Base-by-base conservation (phyloP, 2,329 filamentous ascomycete species). In the Nannizzia gypsea region DNA sequence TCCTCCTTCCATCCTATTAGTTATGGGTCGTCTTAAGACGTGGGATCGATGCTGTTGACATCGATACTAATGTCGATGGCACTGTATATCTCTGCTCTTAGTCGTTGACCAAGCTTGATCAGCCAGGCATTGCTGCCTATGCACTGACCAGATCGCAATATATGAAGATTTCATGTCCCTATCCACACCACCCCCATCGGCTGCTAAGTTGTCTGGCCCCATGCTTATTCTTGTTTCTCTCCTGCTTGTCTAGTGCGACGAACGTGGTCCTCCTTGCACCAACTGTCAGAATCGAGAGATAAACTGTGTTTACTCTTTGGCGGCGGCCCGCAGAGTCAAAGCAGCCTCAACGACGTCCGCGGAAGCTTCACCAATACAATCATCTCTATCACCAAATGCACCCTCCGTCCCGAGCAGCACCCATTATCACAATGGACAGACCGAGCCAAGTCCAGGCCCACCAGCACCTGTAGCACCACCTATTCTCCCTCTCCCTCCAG, bases 251-350 rank as follows among this genome's bases (percentile, higher is more conserved):
- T 48, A 73, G 71, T 75, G 73, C 62, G 71, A 75, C 59, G 73
- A 75, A 64, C 64, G 65, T 61, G 71, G 72, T 9, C 72, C 73
- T n/a, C 70, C 71, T 28, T 75, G 73, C 63, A 63, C 67, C 28
- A 73, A 75, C 61, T 75, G 73, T 63, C 64, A 67, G n/a, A 68
- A 68, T 13, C 67, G 73, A 3, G 68, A 73, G 59, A 63, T 74
- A 38, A 59, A 66, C 58, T 74, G 72, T 59, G 66, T 65, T 20
- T 66, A 59, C 48, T 56, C 54, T 68, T 56, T 34, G n/a, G 24
- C 54, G 17, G 52, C 38, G 46, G 50, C 54, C 24, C 34, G 54
- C 31, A 28, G 34, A 13, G 9, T 26, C 17, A 56, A 20, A 42
- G 54, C 34, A 20, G 31, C 31, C 31, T 17, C 34, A 38, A 56